Conservation (phyloP, 495 filamentous ascomycete species). For the Neurospora sp. region DNA sequence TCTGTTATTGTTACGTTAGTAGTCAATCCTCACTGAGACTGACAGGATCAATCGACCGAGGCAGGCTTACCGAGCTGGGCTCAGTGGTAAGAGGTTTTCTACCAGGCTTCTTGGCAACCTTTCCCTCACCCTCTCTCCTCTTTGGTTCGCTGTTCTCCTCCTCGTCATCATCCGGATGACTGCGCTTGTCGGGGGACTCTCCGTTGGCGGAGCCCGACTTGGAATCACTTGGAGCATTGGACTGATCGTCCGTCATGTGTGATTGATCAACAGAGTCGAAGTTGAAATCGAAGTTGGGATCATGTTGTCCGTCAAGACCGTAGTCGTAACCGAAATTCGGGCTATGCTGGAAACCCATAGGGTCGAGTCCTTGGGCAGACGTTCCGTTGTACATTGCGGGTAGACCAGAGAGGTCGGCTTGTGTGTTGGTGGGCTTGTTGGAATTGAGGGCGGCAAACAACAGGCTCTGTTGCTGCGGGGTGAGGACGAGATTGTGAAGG, state of each 20-base stretch:
- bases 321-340: constrained; percentile 71
- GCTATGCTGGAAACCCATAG: constrained; percentile 50
- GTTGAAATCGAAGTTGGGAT: constrained; percentile 50
- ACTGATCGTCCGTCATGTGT: constrained; percentile 69
- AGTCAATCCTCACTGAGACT: constrained; percentile 1
- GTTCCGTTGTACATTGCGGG: constrained; percentile 39
- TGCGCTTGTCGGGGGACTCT: constrained; percentile 73
- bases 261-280: constrained; percentile 56
- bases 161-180: constrained; percentile 63
- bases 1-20: constrained; percentile 51
- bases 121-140: constrained; percentile 67
- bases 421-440: constrained; percentile 38
- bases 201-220: constrained; percentile 49
- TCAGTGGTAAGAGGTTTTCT: constrained; percentile 93
- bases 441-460: constrained; percentile 81
- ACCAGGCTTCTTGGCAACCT: constrained; percentile 83
- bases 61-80: constrained; percentile 75
- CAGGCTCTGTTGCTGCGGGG: constrained; percentile 78
- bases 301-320: constrained; percentile 36
- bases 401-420: constrained; percentile 41
- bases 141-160: constrained; percentile 56
- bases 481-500: constrained; percentile 46
- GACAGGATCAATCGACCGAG: not conserved
- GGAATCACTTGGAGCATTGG: constrained; percentile 36
- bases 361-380: constrained; percentile 30